A percentile compares a stretch with the other conserved stretches of the same genome.
Evolutionary conservation across 345 rosid genomes (phyloP).

Genomic region (Eucalyptus sp.): DNA sequence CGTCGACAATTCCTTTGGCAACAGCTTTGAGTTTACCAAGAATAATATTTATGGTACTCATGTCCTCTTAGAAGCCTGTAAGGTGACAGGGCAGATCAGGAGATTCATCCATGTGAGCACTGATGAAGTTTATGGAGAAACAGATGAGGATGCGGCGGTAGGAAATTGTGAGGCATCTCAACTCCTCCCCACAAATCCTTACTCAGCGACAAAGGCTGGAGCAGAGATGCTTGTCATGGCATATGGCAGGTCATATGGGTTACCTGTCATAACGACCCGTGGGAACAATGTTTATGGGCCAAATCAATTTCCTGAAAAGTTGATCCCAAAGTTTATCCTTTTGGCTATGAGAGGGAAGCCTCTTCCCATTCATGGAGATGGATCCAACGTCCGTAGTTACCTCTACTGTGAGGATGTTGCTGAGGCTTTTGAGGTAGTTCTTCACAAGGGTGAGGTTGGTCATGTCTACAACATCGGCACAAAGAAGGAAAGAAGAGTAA

Average conservation of each 20-base stretch:
- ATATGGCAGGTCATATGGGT: conserved; percentile 76
- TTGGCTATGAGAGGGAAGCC: conserved; percentile 63
- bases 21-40: conserved; percentile 89
- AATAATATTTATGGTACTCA: conserved; percentile 85
- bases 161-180: conserved; percentile 95
- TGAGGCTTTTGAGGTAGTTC: conserved; percentile 80
- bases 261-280: conserved; percentile 89
- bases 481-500: conserved; percentile 80
- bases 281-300: conserved; percentile 93
- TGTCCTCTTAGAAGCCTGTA: conserved; percentile 84
- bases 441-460: conserved; percentile 89
- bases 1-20: conserved; percentile 83
- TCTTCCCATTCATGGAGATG: conserved; percentile 89
- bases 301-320: conserved; percentile 79
- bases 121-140: conserved; percentile 90
- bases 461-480: conserved; percentile 86
- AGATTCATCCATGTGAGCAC: conserved; percentile 93
- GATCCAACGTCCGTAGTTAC: conserved; percentile 76
- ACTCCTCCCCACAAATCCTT: conserved; percentile 91
- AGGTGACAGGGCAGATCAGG: conserved; percentile 81
- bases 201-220: conserved; percentile 87
- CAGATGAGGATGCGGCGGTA: conserved; percentile 86
- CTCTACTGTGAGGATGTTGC: conserved; percentile 93
- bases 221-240: conserved; percentile 99
- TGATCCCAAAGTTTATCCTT: conserved; percentile 83